Evolutionary conservation across 202 grass and related monocot genomes (phyloP).

Genomic region (Schoenoplectus triqueter): DNA sequence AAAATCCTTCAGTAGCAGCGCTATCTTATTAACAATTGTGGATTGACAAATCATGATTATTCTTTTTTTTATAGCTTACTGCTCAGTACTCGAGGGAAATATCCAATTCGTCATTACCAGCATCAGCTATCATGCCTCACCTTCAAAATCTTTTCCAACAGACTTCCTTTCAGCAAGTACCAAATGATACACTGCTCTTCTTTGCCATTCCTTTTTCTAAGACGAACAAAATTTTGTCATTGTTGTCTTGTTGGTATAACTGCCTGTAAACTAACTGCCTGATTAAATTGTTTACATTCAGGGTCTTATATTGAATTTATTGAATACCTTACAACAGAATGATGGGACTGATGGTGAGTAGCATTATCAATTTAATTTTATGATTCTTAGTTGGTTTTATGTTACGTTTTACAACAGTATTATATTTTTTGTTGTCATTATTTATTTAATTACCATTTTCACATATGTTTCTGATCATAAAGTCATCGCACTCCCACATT

Average conservation of each 20-base stretch:
- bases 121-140: slow-evolving; percentile 82
- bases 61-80: slow-evolving; percentile 51
- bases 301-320: slow-evolving; percentile 88
- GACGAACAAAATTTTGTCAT: not conserved
- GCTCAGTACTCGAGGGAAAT: slow-evolving; percentile 72
- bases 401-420: not conserved
- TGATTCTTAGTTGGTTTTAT: not conserved
- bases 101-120: slow-evolving; percentile 67
- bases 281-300: slow-evolving; percentile 47
- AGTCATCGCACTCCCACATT: not conserved
- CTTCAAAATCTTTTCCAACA: slow-evolving; percentile 98
- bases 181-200: slow-evolving; percentile 30
- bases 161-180: slow-evolving; percentile 94
- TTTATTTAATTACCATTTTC: not conserved
- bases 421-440: not conserved
- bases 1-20: not conserved
- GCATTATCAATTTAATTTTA: slow-evolving; percentile 33
- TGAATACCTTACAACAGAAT: slow-evolving; percentile 87
- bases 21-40: not conserved
- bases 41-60: slow-evolving; percentile 8
- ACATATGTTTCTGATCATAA: not conserved
- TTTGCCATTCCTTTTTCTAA: slow-evolving; percentile 22
- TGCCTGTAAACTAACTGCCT: slow-evolving; percentile 34
- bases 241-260: slow-evolving; percentile 21
- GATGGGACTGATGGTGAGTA: slow-evolving; percentile 73